A percentile compares a stretch with the other conserved stretches of the same genome.
Conservation (phyloP, 73 alveolate species). For the Blepharisma stoltei region DNA sequence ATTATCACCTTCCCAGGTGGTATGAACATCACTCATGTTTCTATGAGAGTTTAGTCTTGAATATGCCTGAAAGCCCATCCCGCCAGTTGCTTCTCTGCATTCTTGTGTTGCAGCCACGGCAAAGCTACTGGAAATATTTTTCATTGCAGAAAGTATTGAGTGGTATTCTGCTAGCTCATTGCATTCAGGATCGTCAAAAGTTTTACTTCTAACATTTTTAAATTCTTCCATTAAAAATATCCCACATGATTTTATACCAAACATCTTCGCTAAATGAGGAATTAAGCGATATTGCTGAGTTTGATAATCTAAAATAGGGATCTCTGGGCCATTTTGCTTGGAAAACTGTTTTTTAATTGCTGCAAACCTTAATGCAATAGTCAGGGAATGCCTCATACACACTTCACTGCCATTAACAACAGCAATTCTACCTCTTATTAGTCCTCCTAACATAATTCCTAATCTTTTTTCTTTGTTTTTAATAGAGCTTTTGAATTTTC, state of each 20-base stretch:
- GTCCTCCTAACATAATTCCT: constrained; percentile 58
- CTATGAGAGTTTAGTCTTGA: constrained; percentile 43
- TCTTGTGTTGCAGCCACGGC: constrained; percentile 51
- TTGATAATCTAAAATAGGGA: constrained; percentile 33
- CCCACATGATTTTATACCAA: constrained; percentile 30
- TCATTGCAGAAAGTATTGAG: constrained; percentile 52
- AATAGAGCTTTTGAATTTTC: constrained; percentile 29
- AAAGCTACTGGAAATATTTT: constrained; percentile 40
- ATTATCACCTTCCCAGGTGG: constrained; percentile 88
- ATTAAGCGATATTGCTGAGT: constrained; percentile 33
- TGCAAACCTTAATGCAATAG: constrained; percentile 66
- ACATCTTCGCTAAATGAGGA: constrained; percentile 24
- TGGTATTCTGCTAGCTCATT: constrained; percentile 42
- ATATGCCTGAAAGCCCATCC: constrained; percentile 62
- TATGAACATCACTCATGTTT: constrained; percentile 59
- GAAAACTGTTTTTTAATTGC: constrained; percentile 57
- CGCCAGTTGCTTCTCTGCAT: constrained; percentile 67
- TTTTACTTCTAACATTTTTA: constrained; percentile 32
- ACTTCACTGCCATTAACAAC: constrained; percentile 47
- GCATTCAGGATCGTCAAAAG: constrained; percentile 36
- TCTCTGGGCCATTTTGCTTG: constrained; percentile 37
- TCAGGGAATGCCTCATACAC: constrained; percentile 33
- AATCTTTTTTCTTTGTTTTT: constrained; percentile 71
- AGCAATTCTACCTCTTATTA: constrained; percentile 74
- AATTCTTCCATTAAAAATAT: constrained; percentile 41